Percentiles rank a stretch among this genome's conserved stretches.
Conservation (phyloP, 208 protist genomes). For the Wallacemonas sp. region DNA sequence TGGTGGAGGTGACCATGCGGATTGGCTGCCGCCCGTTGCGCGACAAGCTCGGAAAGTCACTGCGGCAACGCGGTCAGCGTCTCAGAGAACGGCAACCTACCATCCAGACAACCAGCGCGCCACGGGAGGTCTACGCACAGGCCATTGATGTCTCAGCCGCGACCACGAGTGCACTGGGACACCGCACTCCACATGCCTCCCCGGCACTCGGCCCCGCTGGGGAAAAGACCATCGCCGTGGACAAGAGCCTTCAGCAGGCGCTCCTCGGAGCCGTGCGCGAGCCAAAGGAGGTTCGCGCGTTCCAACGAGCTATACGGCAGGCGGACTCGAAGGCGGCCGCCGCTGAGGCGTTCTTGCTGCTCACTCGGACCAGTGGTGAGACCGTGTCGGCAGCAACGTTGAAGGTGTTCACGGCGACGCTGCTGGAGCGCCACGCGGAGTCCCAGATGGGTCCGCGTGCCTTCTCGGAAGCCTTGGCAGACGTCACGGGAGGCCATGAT, state of each 20-base stretch:
- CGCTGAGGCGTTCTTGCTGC: constrained; percentile 40
- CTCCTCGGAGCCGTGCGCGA: constrained; percentile 2
- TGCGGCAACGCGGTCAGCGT: not conserved
- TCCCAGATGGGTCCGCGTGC: constrained; percentile 29
- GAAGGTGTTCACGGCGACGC: constrained; percentile 22
- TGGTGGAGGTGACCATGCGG: too few relatives aligned
- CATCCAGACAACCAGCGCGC: too few relatives aligned
- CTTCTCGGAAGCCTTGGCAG: constrained; percentile 45
- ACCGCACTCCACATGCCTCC: too few relatives aligned
- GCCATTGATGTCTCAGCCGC: too few relatives aligned
- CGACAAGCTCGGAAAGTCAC: too few relatives aligned
- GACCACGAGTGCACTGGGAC: not conserved
- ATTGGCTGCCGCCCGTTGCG: too few relatives aligned
- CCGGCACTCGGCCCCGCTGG: too few relatives aligned
- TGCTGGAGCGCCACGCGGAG: constrained; percentile 48
- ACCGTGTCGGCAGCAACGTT: constrained; percentile 22
- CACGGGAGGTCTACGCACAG: too few relatives aligned
- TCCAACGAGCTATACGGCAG: constrained; percentile 16
- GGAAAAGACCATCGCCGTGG: not conserved
- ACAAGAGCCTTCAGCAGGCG: not conserved
- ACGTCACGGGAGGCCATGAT: constrained; percentile 27
- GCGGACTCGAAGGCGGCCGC: constrained; percentile 38
- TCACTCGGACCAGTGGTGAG: constrained; percentile 29
- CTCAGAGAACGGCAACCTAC: too few relatives aligned
- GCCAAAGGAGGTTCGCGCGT: constrained; percentile 19